Conservation (phyloP, 2,329 filamentous ascomycete genomes). For the Cladosporium sp. region DNA sequence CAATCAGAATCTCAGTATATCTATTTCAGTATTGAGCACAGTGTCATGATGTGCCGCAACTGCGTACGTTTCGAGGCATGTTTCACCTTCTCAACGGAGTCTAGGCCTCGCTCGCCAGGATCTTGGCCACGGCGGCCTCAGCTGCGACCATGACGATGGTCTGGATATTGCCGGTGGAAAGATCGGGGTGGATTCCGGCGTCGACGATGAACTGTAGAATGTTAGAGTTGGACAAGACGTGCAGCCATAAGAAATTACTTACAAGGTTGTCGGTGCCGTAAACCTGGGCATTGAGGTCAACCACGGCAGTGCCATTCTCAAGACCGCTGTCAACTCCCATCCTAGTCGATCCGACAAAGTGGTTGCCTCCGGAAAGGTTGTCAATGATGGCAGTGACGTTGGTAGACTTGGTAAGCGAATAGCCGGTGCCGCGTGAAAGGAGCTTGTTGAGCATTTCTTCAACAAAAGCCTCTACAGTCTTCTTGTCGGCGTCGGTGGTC, state of each 20-base stretch:
- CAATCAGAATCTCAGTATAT: not conserved
- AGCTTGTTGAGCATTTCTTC: conserved; percentile 55
- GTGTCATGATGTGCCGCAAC: no score
- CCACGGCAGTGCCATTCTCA: conserved; percentile 39
- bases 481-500: conserved; percentile 52
- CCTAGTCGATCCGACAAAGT: conserved; percentile 39
- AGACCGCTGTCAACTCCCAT: conserved; percentile 42
- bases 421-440: conserved; percentile 49
- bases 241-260: conserved; percentile 57
- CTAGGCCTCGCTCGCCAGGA: not conserved
- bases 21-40: no score
- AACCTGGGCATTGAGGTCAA: conserved; percentile 48
- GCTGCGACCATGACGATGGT: conserved; percentile 12
- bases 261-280: conserved; percentile 63
- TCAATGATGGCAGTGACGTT: conserved; percentile 49
- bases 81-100: not conserved
- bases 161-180: conserved; percentile 6
- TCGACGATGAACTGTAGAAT: conserved; percentile 61
- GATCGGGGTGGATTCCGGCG: conserved; percentile 55
- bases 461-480: conserved; percentile 58
- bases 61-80: not conserved
- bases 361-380: conserved; percentile 47
- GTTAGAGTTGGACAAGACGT: conserved; percentile 61
- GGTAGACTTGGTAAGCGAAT: conserved; percentile 53
- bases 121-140: conserved; percentile 6